Evolutionary conservation across 2,329 filamentous ascomycete genomes (phyloP), one percentile per base, ranked within the genome.

Genomic region (Stenocarpella maydis): DNA sequence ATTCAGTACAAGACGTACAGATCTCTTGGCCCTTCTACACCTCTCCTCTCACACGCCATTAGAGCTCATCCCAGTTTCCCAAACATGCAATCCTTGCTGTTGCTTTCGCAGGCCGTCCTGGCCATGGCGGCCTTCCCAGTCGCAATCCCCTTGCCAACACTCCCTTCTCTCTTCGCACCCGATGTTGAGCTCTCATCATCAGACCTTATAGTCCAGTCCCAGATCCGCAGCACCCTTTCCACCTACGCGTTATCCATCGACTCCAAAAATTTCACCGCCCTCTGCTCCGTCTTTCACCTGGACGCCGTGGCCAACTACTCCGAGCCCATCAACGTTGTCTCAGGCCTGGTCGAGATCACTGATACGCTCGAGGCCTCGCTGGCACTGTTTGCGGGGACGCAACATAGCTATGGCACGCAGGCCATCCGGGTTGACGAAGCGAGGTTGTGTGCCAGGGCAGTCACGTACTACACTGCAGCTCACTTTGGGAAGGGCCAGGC

Each of bases 321-420:
- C 24, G 54, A 58, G 17, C 54, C 54, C 37, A 28, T 58, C 1
- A 58, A 58, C 2, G 37, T 58, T 24, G 15, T 58, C 14, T n/a
- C 37, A 8, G 54, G 54, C 37, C 54, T 58, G 2, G 4, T 19
- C 4, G 37, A 58, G 24, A 58, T 58, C 21, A 41, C 21, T 15
- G 8, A 5, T 24, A 41, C 54, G 4, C 37, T 58, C 9, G 54
- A 58, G 21, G 21, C 37, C 8, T 41, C 54, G 54, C 54, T 58
- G 24, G 54, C 21, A 14, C 37, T 19, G 15, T 58, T 58, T 28
- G 54, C 54, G 15, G 54, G 37, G 2, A 58, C 54, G 8, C 54
- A 58, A 17, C 54, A 58, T 43, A 26, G 21, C 17, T 58, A 58
- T n/a, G 54, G 54, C 8, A 58, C 54, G 24, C 54, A 58, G 54